Evolutionary conservation across 2,329 filamentous ascomycete species (phyloP), one percentile per base, ranked within the genome.

Genomic region (Aspergillus glaucus): DNA sequence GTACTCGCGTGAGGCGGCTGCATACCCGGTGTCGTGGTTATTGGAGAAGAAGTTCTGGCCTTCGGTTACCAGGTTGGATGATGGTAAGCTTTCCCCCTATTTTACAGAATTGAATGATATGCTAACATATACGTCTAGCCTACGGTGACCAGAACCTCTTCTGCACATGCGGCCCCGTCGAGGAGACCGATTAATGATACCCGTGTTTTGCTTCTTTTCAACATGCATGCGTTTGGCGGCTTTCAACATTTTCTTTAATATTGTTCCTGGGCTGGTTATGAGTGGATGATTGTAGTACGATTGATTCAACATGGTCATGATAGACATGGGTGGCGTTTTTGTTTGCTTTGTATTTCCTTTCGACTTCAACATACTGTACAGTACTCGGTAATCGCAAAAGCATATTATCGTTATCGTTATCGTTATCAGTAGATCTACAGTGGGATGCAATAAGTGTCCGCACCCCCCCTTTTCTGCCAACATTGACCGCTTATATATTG

Each of bases 11-110:
- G 86, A 93, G 73, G 79, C 84, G 71, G 92, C 92, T 0, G 92
- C 89, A 0, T 97, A 95, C 67, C 92, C 92, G 15, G 66, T 95
- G 54, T 76, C 83, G 0, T 95, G 82, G 72, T 72, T 97, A 53
- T 80, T 81, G 68, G 88, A 95, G 80, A 96, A 94, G 85, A 97
- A 97, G 77, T 96, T 96, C 74, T 97, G 92, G 92, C 91, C 92
- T 0, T 84, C 77, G 32, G 89, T 95, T 12, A 88, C 86, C 6
- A 80, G 92, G 66, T 77, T 96, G 17, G 87, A 97, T 66, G 92
- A 96, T 75, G 80, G 88, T 92, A 70, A 78, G 86, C 77, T 8
- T 19, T 9, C 6, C 17, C n/a, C n/a, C 19, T 47, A 7, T 34
- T 6, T 21, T 9, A 10, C 21, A 24, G n/a, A 21, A 47, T 26